A percentile compares a stretch with the other conserved stretches of the same genome.
phyloP scores from a whole-genome alignment of 2,329 filamentous ascomycete species.

The Stemphylium lycopersici region DNA sequence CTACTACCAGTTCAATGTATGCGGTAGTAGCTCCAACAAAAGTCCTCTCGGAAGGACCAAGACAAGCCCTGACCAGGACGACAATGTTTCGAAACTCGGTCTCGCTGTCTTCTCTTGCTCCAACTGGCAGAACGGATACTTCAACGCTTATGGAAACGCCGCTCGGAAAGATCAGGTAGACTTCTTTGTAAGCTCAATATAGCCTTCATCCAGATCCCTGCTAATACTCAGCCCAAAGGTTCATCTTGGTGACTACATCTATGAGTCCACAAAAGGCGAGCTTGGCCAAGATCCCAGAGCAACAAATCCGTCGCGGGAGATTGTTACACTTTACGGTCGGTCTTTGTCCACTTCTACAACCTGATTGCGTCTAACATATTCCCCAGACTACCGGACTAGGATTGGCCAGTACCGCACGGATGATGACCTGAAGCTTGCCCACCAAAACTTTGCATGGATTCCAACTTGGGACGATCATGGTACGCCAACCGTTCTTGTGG shows the following conservation, averaged over 20 bases:
- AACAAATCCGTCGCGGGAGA: constrained; percentile 43
- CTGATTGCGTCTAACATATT: not conserved
- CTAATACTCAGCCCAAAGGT: constrained; percentile 38
- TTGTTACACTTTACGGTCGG: constrained; percentile 48
- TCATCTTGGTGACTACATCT: constrained; percentile 54
- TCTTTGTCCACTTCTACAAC: not conserved
- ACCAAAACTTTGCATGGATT: constrained; percentile 53
- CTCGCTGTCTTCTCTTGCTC: constrained; percentile 75
- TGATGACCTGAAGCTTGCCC: constrained; percentile 48
- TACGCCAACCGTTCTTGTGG: not conserved
- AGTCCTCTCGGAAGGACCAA: constrained; percentile 72
- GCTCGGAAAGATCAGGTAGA: constrained; percentile 55
- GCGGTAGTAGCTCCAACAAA: constrained; percentile 65
- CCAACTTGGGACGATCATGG: constrained; percentile 53
- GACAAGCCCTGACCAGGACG: constrained; percentile 65
- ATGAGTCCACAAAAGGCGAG: constrained; percentile 45
- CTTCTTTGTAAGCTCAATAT: constrained; percentile 58
- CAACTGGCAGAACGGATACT: constrained; percentile 57
- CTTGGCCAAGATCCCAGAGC: constrained; percentile 29
- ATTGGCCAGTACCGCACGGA: constrained; percentile 51
- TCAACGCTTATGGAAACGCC: constrained; percentile 55
- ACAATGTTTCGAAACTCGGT: constrained; percentile 63
- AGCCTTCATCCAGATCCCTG: not conserved
- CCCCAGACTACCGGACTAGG: constrained; percentile 49
- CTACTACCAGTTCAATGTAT: constrained; percentile 74